Evolutionary conservation across 805 yeast species (phyloP).

Genomic region (Tetrapisispora nanseiensis): DNA sequence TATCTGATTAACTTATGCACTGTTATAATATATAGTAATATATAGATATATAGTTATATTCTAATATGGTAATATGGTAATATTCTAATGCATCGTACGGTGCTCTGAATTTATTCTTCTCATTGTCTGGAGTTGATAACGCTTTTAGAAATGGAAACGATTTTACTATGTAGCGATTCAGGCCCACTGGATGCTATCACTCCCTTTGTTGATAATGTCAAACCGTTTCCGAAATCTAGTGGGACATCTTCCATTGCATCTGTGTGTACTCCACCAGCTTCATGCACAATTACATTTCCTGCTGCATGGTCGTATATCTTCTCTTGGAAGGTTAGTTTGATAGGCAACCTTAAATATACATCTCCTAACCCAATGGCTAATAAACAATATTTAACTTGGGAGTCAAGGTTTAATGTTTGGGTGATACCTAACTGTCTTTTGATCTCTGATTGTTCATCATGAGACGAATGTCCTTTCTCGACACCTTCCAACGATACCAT

Average conservation of each 20-base stretch:
- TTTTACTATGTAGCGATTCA: conserved; percentile 15
- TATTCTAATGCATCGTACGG: too few species aligned
- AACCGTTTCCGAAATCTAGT: conserved; percentile 78
- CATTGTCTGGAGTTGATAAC: conserved; percentile 15
- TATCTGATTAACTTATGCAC: too few species aligned
- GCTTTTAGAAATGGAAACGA: conserved; percentile 19
- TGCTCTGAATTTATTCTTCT: background rate
- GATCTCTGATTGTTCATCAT: conserved; percentile 70
- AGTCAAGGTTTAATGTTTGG: conserved; percentile 72
- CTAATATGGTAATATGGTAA: too few species aligned
- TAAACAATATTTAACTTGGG: conserved; percentile 93
- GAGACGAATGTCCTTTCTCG: conserved; percentile 90
- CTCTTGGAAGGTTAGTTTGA: conserved; percentile 65
- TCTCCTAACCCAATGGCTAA: conserved; percentile 89
- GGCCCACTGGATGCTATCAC: conserved; percentile 68
- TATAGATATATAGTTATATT: too few species aligned
- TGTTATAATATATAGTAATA: too few species aligned
- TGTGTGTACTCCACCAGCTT: conserved; percentile 86
- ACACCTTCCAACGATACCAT: conserved; percentile 61
- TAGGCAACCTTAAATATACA: conserved; percentile 81
- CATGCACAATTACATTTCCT: conserved; percentile 76
- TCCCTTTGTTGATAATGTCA: conserved; percentile 73
- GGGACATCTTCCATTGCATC: conserved; percentile 63
- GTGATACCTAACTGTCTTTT: conserved; percentile 55
- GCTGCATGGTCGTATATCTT: conserved; percentile 99